Percentiles rank a stretch among this genome's conserved stretches.
phyloP scores from a whole-genome alignment of 345 rosid species.

The Pistacia vera region DNA sequence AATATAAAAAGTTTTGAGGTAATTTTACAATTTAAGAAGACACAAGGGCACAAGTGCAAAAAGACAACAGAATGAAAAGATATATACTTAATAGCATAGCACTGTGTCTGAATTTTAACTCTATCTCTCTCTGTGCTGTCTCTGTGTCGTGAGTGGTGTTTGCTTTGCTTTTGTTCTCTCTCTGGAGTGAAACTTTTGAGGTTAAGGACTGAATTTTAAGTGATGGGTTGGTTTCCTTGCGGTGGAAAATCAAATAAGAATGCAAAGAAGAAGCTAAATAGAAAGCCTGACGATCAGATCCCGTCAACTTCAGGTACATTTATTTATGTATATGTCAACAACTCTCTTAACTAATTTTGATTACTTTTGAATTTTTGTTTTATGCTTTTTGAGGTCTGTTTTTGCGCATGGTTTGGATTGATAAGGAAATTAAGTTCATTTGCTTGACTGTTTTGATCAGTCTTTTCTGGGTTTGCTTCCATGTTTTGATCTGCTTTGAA shows the following conservation, averaged over 20 bases:
- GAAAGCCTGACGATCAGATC: constrained; percentile 47
- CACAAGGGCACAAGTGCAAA: constrained; percentile 22
- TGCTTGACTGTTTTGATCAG: constrained; percentile 9
- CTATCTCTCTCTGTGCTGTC: background rate
- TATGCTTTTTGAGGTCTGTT: background rate
- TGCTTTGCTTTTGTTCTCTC: constrained; percentile 23
- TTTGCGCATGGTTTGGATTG: constrained; percentile 6
- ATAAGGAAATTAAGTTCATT: background rate
- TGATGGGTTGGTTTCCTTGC: constrained; percentile 55
- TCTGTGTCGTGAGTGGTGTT: constrained; percentile 5
- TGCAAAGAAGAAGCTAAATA: constrained; percentile 32
- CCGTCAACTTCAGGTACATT: constrained; percentile 53
- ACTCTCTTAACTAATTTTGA: background rate
- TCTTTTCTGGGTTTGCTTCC: constrained; percentile 3
- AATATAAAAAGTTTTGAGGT: background rate
- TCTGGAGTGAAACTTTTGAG: background rate
- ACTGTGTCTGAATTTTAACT: constrained; percentile 12
- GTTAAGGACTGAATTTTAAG: background rate
- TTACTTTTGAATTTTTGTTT: background rate
- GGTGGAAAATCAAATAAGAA: constrained; percentile 45
- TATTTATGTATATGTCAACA: background rate
- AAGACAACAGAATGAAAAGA: background rate
- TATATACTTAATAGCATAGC: background rate
- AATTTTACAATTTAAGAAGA: background rate
- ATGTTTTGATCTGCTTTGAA: constrained; percentile 32